phyloP scores from a whole-genome alignment of 768 basidiomycete species.

The Pulveroboletus sp. region DNA sequence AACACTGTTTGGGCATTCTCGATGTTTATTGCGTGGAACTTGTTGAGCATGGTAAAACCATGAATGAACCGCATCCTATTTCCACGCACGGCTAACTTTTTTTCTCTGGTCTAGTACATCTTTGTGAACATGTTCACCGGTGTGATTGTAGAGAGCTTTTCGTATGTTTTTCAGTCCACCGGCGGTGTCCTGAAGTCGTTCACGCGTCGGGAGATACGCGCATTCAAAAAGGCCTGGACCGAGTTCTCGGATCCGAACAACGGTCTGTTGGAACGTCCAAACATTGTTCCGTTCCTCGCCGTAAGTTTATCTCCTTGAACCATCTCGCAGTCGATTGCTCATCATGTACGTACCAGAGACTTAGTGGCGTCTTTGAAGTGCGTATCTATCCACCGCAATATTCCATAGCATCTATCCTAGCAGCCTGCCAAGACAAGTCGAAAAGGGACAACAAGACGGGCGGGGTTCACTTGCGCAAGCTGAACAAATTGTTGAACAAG shows the following conservation, averaged over 20 bases:
- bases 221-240: conserved; percentile 94
- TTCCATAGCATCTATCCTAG: conserved; percentile 55
- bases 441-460: conserved; percentile 35
- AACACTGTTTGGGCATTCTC: conserved; percentile 77
- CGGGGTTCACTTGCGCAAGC: conserved; percentile 59
- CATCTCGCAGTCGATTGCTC: not conserved
- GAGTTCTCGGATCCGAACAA: conserved; percentile 75
- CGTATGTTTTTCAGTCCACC: conserved; percentile 88
- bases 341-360: conserved; percentile 44
- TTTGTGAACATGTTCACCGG: conserved; percentile 96
- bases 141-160: conserved; percentile 94
- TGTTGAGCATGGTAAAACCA: conserved; percentile 78
- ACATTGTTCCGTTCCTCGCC: conserved; percentile 74
- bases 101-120: conserved; percentile 61
- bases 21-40: conserved; percentile 92
- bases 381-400: conserved; percentile 74
- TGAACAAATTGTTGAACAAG: conserved; percentile 51
- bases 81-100: not conserved
- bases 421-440: conserved; percentile 39
- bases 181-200: conserved; percentile 71
- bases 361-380: conserved; percentile 85
- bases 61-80: conserved; percentile 15
- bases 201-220: conserved; percentile 85
- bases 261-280: conserved; percentile 66
- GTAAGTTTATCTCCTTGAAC: conserved; percentile 43